Base-by-base conservation (phyloP, 805 yeast species). In the Torulaspora gathmanii region DNA sequence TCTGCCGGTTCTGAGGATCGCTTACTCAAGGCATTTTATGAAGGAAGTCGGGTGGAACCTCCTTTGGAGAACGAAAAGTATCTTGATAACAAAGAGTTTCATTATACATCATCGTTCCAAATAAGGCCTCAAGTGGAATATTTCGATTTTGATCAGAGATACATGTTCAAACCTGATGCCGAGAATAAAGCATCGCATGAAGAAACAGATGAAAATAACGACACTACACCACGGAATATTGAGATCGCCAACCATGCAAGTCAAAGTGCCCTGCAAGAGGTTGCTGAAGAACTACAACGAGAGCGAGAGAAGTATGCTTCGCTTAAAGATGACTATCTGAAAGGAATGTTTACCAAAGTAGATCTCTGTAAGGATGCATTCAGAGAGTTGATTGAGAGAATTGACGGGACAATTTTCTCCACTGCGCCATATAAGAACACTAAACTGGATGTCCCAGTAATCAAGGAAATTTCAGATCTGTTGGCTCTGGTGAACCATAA, bases 111-210 rank as follows among this genome's bases (percentile, higher is more conserved):
- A 4, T 41, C 54, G 5, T 49, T 56, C 26, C 45, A 50, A 23
- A 51, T 53, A 10, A 49, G 64, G n/a, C 50, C 55, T n/a, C 59
- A 58, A 31, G 60, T 57, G 9, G 63, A 59, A 37, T 48, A 50
- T 36, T 59, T 59, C 37, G 64, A 59, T 42, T 59, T 59, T 35
- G 58, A 55, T 45, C 48, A 50, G 9, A 40, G 47, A 26, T 44
- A 49, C 26, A 44, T 36, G 43, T 46, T 46, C 22, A 33, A 44
- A 13, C 20, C 34, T 10, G 16, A 31, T 9, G n/a, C 16, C 4
- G 20, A 31, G 22, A 31, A 12, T 12, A 4, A 16, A 31, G 34
- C n/a, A 33, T 40, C 49, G 15, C 44, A 38, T 10, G 25, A 35
- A 23, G 44, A 45, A 12, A 40, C n/a, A 5, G 26, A 31, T 4